phyloP scores from a whole-genome alignment of 2,329 filamentous ascomycete genomes.

The Stemphylium vesicarium region DNA sequence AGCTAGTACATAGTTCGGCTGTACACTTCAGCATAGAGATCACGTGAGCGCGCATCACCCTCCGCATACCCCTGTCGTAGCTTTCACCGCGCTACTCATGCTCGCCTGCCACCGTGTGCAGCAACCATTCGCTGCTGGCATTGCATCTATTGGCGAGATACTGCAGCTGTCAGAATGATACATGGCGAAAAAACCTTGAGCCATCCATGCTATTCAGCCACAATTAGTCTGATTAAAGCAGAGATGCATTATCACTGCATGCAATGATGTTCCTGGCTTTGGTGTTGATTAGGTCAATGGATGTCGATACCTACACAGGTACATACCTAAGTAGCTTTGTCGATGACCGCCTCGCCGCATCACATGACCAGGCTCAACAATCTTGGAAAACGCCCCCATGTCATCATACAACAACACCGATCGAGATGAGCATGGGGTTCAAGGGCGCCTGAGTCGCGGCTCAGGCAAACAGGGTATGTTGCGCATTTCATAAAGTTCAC shows the following conservation, averaged over 20 bases:
- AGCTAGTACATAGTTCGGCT: constrained; percentile 18
- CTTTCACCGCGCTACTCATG: constrained; percentile 4
- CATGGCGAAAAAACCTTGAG: no score
- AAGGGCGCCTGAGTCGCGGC: constrained; percentile 6
- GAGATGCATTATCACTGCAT: neutral
- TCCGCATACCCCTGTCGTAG: constrained; percentile 21
- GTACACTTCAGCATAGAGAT: constrained; percentile 6
- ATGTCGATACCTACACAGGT: no score
- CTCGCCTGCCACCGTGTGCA: neutral
- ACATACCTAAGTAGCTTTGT: neutral
- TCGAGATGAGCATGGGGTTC: constrained; percentile 1
- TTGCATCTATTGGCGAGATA: no score
- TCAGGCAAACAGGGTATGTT: constrained; percentile 7
- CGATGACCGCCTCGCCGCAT: neutral
- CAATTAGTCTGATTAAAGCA: no score
- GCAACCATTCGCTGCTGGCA: neutral
- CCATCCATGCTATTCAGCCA: no score
- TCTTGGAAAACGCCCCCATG: no score
- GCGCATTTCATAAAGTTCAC: constrained; percentile 1
- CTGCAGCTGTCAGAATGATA: no score
- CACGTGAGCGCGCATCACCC: constrained; percentile 23
- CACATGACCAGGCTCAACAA: neutral
- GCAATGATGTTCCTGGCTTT: neutral
- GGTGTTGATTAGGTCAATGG: neutral
- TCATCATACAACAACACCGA: neutral